Evolutionary conservation across 371 early-diverging fungal genomes (phyloP), one percentile per base, ranked within the genome.

Genomic region (Fennellomyces sp.): DNA sequence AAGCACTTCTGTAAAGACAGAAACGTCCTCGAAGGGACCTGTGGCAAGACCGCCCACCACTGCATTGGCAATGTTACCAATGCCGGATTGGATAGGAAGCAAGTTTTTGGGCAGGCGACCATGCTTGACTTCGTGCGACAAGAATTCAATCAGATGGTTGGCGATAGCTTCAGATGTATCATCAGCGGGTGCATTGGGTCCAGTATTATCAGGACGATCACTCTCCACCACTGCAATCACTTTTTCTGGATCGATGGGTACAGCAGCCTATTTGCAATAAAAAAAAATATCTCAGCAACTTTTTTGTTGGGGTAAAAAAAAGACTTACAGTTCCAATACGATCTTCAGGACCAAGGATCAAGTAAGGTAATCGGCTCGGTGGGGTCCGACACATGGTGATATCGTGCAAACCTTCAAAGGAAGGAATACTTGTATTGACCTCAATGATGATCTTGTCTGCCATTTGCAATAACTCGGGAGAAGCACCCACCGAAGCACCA

Each of bases 51-150:
- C 82, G 53, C 80, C 80, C 65, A 82, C 77, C 19, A 82, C 76
- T 28, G 80, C 78, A 61, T 82, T 82, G 27, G 82, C 82, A 63
- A 82, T 82, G 65, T 82, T 82, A 65, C 82, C 82, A 53, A 82
- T 80, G 60, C 82, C 82, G 12, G 80, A 79, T 56, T 82, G 82
- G 11, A 82, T 63, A 39, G 82, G 82, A 8, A 82, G 61, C 26
- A 82, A 61, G 36, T 73, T 72, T 4, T 64, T 63, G 25, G 82
- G 82, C 39, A 82, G 68, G 39, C 82, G 78, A 28, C 76, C 82
- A 61, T 76, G 67, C 31, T 68, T 76, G 51, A 82, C 82, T 64
- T 82, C 82, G 35, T 82, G 71, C 23, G 68, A 72, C 41, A 82
- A 70, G 52, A 82, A 82, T 42, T 82, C 82, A 47, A 82, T 79